phyloP scores from a whole-genome alignment of 331 rosid genomes.

The Dryas integrifolia region DNA sequence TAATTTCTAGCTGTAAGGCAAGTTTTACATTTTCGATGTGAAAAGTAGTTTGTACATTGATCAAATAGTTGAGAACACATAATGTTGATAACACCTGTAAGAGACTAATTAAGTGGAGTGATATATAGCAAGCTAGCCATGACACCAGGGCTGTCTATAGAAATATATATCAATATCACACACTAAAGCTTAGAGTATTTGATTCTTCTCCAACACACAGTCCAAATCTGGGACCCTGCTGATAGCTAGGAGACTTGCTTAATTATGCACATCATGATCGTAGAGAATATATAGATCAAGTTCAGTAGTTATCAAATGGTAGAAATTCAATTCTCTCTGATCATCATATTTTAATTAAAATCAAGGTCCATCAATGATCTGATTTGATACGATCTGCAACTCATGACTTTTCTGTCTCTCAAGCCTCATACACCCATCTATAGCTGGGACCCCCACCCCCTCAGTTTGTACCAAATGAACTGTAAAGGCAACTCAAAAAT shows the following conservation, averaged over 20 bases:
- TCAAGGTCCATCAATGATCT: neutral
- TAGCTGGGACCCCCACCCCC: neutral
- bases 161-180: neutral
- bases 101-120: neutral
- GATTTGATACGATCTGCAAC: slow-evolving; percentile 23
- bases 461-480: slow-evolving; percentile 12
- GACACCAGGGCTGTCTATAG: neutral
- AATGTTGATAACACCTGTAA: too few relatives aligned
- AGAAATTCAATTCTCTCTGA: slow-evolving; percentile 4
- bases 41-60: too few relatives aligned
- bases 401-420: neutral
- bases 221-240: slow-evolving; percentile 10
- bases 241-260: slow-evolving; percentile 20
- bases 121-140: neutral
- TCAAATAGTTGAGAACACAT: too few relatives aligned
- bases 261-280: slow-evolving; percentile 13
- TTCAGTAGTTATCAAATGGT: slow-evolving; percentile 19
- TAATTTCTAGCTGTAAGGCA: too few relatives aligned
- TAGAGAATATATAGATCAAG: neutral
- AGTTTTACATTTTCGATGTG: too few relatives aligned
- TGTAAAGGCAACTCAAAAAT: neutral
- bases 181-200: neutral
- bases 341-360: neutral
- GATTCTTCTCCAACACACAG: slow-evolving; percentile 5
- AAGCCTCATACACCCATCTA: slow-evolving; percentile 6